phyloP scores from a whole-genome alignment of 371 early-diverging fungal species.

The Basidiobolus meristosporus region DNA sequence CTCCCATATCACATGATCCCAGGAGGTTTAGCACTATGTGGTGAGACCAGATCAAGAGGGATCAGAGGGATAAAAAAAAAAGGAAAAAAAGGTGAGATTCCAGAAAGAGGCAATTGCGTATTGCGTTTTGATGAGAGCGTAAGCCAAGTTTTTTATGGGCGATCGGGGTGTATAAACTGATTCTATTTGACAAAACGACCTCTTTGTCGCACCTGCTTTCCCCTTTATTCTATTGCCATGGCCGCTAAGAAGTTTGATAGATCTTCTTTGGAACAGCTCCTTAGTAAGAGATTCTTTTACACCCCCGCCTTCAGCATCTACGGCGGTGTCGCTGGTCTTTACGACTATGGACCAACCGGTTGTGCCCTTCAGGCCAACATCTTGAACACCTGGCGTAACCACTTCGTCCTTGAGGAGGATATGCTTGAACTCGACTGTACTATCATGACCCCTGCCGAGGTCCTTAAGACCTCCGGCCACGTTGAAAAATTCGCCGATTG shows the following conservation, averaged over 20 bases:
- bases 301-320: conserved; percentile 90
- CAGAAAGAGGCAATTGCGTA: no score
- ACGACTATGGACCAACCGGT: conserved; percentile 97
- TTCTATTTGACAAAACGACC: no score
- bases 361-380: conserved; percentile 93
- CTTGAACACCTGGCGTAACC: conserved; percentile 80
- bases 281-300: conserved; percentile 85
- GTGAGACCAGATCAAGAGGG: no score
- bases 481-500: conserved; percentile 99
- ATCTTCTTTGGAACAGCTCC: conserved; percentile 43
- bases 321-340: conserved; percentile 95
- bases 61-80: no score
- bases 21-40: no score
- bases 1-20: no score
- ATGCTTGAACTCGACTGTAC: conserved; percentile 98
- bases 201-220: no score
- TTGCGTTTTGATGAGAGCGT: no score
- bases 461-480: conserved; percentile 98
- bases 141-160: no score
- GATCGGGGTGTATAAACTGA: no score
- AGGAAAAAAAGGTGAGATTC: no score
- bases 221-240: background rate
- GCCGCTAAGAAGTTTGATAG: conserved; percentile 20
- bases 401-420: conserved; percentile 97
- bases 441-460: conserved; percentile 93